Evolutionary conservation across 2,329 filamentous ascomycete genomes (phyloP).

Genomic region (Xylaria sp.): DNA sequence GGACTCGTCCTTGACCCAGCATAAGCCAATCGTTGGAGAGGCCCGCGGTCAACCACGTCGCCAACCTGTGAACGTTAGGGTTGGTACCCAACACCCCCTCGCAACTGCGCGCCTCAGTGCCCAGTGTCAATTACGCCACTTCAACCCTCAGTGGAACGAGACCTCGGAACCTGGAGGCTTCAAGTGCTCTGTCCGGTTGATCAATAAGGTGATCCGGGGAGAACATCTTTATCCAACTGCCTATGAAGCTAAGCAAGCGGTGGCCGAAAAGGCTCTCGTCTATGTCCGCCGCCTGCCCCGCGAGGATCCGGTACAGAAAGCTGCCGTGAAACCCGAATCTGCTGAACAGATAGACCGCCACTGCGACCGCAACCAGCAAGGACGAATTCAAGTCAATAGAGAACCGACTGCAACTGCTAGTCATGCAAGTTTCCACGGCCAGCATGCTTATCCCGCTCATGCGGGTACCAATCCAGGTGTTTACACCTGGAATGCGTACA

Average conservation of each 20-base stretch:
- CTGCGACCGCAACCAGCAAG: conserved; percentile 5
- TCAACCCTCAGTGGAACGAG: conserved; percentile 47
- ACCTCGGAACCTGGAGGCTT: conserved; percentile 26
- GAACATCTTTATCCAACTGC: conserved; percentile 28
- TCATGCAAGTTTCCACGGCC: conserved; percentile 11
- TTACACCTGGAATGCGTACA: conserved; percentile 17
- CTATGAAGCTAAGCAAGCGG: conserved; percentile 43
- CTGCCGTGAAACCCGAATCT: conserved; percentile 4
- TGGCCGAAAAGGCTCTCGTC: conserved; percentile 37
- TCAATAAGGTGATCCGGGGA: conserved; percentile 31
- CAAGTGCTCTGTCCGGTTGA: conserved; percentile 42
- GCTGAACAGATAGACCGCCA: conserved; percentile 20
- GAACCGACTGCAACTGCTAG: conserved; percentile 17
- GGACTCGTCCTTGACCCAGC: conserved; percentile 8
- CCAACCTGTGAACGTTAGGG: not conserved
- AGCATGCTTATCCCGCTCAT: conserved; percentile 16
- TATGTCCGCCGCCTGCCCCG: conserved; percentile 33
- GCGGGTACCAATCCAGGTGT: conserved; percentile 13
- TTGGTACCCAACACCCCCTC: conserved; percentile 2
- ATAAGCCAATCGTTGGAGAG: conserved; percentile 4
- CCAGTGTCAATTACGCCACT: conserved; percentile 47
- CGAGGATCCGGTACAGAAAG: conserved; percentile 20
- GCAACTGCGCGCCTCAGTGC: conserved; percentile 36
- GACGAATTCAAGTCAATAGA: conserved; percentile 16
- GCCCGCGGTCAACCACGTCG: not conserved